Evolutionary conservation across 352 stramenopile genomes (phyloP).

Genomic region (Globisporangium polare): DNA sequence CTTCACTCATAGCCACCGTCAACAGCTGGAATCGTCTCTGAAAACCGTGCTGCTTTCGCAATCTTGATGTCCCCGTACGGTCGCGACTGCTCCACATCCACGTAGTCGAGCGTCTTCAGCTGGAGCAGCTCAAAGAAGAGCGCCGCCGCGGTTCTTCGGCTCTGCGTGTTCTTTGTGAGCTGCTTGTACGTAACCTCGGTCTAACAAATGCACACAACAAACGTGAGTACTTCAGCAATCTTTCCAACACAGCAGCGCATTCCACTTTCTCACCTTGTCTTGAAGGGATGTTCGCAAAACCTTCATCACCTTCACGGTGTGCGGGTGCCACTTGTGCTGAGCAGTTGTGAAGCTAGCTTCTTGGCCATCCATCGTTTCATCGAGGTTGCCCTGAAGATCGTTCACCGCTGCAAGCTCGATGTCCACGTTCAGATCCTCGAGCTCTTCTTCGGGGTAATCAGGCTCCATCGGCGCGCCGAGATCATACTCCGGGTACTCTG

Average conservation of each 20-base stretch:
- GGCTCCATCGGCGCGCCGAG: slow-evolving; percentile 49
- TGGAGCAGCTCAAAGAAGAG: slow-evolving; percentile 97
- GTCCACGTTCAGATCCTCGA: slow-evolving; percentile 73
- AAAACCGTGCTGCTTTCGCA: slow-evolving; percentile 62
- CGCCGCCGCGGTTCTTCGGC: slow-evolving; percentile 86
- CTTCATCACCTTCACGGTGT: slow-evolving; percentile 95
- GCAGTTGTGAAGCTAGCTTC: slow-evolving; percentile 38
- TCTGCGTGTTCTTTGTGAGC: slow-evolving; percentile 79
- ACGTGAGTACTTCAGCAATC: background rate
- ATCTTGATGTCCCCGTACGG: slow-evolving; percentile 95
- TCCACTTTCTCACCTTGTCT: slow-evolving; percentile 42
- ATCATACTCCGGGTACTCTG: slow-evolving; percentile 49
- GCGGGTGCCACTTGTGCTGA: slow-evolving; percentile 96
- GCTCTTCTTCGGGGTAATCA: slow-evolving; percentile 29
- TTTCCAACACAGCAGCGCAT: background rate
- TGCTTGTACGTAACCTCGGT: slow-evolving; percentile 82
- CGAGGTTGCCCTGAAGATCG: slow-evolving; percentile 65
- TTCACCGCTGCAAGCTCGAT: slow-evolving; percentile 80
- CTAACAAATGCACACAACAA: slow-evolving; percentile 13
- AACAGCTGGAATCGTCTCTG: slow-evolving; percentile 74
- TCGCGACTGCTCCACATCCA: slow-evolving; percentile 92
- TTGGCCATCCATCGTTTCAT: slow-evolving; percentile 30
- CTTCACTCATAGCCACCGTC: slow-evolving; percentile 36
- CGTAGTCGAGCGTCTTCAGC: slow-evolving; percentile 98
- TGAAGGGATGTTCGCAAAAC: slow-evolving; percentile 73